Base-by-base conservation (phyloP, 1,284 basidiomycete genomes). In the Apiotrichum montevideense region DNA sequence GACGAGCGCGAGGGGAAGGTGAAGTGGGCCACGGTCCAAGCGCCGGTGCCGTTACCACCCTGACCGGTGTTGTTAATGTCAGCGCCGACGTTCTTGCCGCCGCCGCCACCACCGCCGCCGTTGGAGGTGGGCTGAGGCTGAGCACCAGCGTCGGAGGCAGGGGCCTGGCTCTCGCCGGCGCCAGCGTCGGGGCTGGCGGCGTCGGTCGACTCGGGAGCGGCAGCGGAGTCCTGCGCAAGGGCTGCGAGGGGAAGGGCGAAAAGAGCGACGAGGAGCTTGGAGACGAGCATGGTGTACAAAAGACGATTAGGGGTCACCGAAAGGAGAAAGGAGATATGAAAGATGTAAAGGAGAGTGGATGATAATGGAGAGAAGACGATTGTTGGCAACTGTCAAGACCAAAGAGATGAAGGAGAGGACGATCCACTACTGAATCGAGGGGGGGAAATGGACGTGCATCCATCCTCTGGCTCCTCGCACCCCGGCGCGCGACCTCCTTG, bases 21-120 rank as follows among this genome's bases (percentile, higher is more conserved):
- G 56, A 71, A 74, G 6, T 33, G 13, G 43, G 57, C 48, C 9
- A 39, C 50, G 9, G 62, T 69, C 64, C 66, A 64, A 13, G 7
- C 37, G 7, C 13, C 37, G 35, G 40, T 47, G 44, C 57, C 54
- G 45, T 10, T 40, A 14, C 48, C 42, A 13, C 57, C 56, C 37
- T 48, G 52, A 55, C 55, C 55, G 13, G 55, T 56, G 55, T 56
- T 56, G 43, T 35, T 45, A n/a, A 51, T 56, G 55, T 46, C 40
- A 29, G 49, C 55, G 29, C 55, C 55, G 39, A 56, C 44, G 14
- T 37, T 29, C 29, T 13, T 61, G 43, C 42, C 35, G 41, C 9
- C 15, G 13, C 8, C 8, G 13, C 8, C 7, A 39, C 8, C 37
- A 33, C 35, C 44, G 33, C 29, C 32, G 32, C 6, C 6, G 44